A percentile compares a stretch with the other conserved stretches of the same genome.
phyloP scores from a whole-genome alignment of 192 early-diverging fungal species.

The Coemansia reversa region DNA sequence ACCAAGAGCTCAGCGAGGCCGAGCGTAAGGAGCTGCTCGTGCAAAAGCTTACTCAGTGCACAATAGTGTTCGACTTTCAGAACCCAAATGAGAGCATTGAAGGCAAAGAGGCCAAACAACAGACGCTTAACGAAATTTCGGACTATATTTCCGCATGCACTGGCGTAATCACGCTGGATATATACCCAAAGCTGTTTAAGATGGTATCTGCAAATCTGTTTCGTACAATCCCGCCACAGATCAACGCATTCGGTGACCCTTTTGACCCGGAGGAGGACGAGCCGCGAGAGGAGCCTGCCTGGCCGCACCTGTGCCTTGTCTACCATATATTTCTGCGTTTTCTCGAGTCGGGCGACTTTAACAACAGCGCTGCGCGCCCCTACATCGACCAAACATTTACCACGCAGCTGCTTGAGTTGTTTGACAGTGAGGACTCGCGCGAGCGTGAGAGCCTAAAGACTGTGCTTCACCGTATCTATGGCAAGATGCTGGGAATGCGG shows the following conservation, averaged over 20 bases:
- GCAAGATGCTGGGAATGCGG: conserved; percentile 95
- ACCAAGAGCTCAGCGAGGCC: conserved; percentile 71
- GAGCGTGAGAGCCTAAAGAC: conserved; percentile 99
- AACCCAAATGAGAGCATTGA: conserved; percentile 83
- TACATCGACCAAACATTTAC: conserved; percentile 93
- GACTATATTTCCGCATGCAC: conserved; percentile 91
- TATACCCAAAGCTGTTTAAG: conserved; percentile 89
- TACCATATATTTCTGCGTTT: conserved; percentile 99
- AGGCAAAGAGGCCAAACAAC: conserved; percentile 96
- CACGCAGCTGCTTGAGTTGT: conserved; percentile 89
- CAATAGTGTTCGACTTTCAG: conserved; percentile 93
- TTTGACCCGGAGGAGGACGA: conserved; percentile 99
- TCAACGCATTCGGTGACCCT: conserved; percentile 91
- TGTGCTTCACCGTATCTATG: conserved; percentile 96
- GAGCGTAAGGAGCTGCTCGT: conserved; percentile 88
- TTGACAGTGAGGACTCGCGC: conserved; percentile 97
- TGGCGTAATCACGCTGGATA: conserved; percentile 81
- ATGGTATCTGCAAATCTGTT: conserved; percentile 98
- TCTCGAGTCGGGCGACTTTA: conserved; percentile 98
- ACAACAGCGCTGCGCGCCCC: conserved; percentile 93
- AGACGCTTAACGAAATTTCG: conserved; percentile 85
- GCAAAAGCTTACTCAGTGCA: conserved; percentile 90
- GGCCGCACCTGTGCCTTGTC: conserved; percentile 98
- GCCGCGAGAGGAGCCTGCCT: conserved; percentile 92
- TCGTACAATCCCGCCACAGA: conserved; percentile 93